Base-by-base conservation (phyloP, 306 rosid genomes). In the Cucumis cinereus region DNA sequence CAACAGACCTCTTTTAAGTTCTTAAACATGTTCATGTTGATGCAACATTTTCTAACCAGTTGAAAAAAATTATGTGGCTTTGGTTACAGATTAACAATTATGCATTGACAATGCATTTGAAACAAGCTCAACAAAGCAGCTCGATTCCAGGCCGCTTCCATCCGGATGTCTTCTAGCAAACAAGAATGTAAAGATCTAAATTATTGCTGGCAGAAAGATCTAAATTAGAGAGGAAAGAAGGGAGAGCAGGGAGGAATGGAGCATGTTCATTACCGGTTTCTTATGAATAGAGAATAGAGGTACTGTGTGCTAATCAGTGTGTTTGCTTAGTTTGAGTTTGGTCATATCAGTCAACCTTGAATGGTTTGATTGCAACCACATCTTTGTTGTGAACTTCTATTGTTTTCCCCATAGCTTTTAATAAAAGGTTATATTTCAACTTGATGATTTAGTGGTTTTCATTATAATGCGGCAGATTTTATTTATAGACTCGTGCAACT, bases 21-120 rank as follows among this genome's bases (percentile, higher is more conserved):
- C 16, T 49, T 70, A 26, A 49, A 49, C 24, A 47, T 26, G 26
- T 71, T 71, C 24, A 49, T 49, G 26, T 28, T 30, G 33, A 40
- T 67, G 53, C 17, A 12, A 20, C 30, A 3, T 71, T 45, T 19
- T 47, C 68, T 60, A 6, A 55, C 35, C 35, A 5, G 77, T 52
- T 30, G 61, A 2, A 73, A 52, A 26, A 7, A 54, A 55, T 11
- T 11, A 14, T n/a, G 30, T 74, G 75, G 60, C 47, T 77, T 79
- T 33, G 19, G 40, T 79, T 79, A 40, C 90, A 94, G 98, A 50
- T 91, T 82, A 90, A 89, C 81, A 94, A 91, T 79, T 91, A 94
- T 82, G 91, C 95, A 28, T 76, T 94, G 91, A 82, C 90, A 71
- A 90, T 94, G 95, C 96, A 91, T 85, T 83, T 94, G 90, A 91